Conservation (phyloP, 257 asterid species). For the Solanum chaucha region DNA sequence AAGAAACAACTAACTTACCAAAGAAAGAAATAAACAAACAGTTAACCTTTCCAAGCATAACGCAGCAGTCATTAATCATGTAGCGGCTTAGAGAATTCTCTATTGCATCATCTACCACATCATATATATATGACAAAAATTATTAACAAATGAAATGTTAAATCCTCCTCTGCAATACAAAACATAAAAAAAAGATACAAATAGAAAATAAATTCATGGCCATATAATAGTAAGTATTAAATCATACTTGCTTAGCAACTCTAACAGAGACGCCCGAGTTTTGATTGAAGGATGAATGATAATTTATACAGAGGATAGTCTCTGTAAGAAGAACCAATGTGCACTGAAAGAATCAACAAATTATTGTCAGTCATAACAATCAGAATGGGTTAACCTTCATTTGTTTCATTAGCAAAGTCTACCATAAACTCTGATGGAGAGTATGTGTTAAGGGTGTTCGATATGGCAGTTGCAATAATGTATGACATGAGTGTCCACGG, state of each 20-base stretch:
- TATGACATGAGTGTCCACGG: neutral
- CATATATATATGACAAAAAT: slow-evolving; percentile 35
- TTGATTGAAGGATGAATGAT: neutral
- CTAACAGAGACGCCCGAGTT: neutral
- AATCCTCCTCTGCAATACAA: neutral
- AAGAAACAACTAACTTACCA: neutral
- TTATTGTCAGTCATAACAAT: neutral
- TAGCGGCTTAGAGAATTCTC: slow-evolving; percentile 87
- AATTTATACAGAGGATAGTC: no score
- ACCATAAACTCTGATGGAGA: neutral
- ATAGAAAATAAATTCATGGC: neutral
- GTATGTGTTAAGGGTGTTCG: neutral
- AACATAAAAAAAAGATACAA: neutral
- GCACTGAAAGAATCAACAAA: neutral
- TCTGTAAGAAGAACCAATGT: neutral
- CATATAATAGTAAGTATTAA: no score
- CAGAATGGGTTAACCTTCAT: neutral
- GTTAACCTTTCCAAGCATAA: slow-evolving; percentile 73
- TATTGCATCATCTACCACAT: slow-evolving; percentile 79
- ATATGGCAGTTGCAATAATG: neutral
- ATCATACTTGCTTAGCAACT: no score
- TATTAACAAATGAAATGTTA: slow-evolving; percentile 9
- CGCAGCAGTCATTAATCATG: slow-evolving; percentile 90
- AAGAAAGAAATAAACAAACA: neutral
- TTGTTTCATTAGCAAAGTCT: neutral